These are phyloP conservation scores for Paracamarosporium sp. DNA, from an alignment of 2,329 filamentous ascomycete species.

Conservation along the genomic window DNA sequence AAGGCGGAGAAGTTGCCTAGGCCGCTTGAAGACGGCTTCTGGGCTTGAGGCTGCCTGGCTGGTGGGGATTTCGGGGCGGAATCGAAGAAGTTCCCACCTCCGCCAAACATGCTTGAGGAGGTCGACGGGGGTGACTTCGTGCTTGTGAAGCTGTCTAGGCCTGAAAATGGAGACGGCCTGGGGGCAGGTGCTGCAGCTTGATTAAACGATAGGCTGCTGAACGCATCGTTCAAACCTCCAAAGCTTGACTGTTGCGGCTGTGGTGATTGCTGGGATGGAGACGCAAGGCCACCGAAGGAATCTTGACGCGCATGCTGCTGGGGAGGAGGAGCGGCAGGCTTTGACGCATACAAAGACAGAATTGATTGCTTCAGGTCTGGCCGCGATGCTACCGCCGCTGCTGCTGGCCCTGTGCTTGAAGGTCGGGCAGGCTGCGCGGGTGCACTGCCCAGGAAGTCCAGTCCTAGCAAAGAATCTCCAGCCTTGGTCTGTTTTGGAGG, in stretches of 20 bases:
- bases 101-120: slow-evolving; percentile 58
- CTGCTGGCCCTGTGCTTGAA: slow-evolving; percentile 71
- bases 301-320: slow-evolving; percentile 61
- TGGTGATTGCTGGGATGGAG: slow-evolving; percentile 45
- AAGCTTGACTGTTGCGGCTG: slow-evolving; percentile 54
- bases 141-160: slow-evolving; percentile 61
- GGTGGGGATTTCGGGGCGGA: slow-evolving; percentile 64
- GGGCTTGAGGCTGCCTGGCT: slow-evolving; percentile 50
- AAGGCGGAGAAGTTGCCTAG: slow-evolving; percentile 71
- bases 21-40: slow-evolving; percentile 61
- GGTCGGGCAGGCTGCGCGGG: slow-evolving; percentile 75
- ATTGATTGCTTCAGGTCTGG: slow-evolving; percentile 98
- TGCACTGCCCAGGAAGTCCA: slow-evolving; percentile 86
- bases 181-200: slow-evolving; percentile 57
- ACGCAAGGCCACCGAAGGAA: slow-evolving; percentile 56
- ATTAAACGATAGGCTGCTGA: slow-evolving; percentile 71
- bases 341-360: slow-evolving; percentile 88
- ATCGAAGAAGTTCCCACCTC: slow-evolving; percentile 86
- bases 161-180: slow-evolving; percentile 71
- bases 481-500: slow-evolving; percentile 69
- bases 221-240: slow-evolving; percentile 81
- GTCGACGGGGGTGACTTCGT: slow-evolving; percentile 46
- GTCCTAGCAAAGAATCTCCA: slow-evolving; percentile 83
- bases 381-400: slow-evolving; percentile 69
- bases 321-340: slow-evolving; percentile 68